Percentiles rank a stretch among this genome's conserved stretches.
Conservation (phyloP, 192 early-diverging fungal genomes). For the Gryganskiella cystojenkinii region DNA sequence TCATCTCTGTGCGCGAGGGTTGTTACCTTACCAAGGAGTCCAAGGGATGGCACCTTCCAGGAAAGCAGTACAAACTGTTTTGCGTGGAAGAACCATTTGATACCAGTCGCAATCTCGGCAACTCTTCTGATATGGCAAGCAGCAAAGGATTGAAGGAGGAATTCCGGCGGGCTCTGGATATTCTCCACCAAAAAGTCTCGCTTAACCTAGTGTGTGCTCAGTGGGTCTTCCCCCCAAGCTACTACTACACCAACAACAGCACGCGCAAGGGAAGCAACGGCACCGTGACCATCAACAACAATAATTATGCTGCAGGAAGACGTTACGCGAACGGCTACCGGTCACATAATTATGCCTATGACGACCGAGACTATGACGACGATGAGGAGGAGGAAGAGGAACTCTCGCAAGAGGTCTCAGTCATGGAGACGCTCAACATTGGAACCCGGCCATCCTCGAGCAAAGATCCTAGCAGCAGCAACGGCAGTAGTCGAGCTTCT, state of each 20-base stretch:
- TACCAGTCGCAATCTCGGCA: constrained; percentile 88
- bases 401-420: constrained; percentile 9
- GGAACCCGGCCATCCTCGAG: constrained; percentile 24
- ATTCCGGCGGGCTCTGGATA: constrained; percentile 76
- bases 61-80: constrained; percentile 72
- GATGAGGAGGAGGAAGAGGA: constrained; percentile 25
- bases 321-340: constrained; percentile 37
- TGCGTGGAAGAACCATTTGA: constrained; percentile 97
- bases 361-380: constrained; percentile 38
- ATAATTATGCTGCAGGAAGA: constrained; percentile 27
- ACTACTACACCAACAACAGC: constrained; percentile 35
- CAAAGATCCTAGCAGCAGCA: constrained; percentile 25
- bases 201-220: constrained; percentile 65
- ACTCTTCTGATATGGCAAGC: constrained; percentile 84
- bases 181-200: constrained; percentile 59
- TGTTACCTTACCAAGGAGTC: constrained; percentile 79
- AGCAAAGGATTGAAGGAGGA: constrained; percentile 86
- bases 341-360: constrained; percentile 26
- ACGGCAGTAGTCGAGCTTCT: background rate
- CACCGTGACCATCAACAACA: constrained; percentile 9
- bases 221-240: constrained; percentile 55
- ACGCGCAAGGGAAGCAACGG: constrained; percentile 9
- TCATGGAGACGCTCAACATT: constrained; percentile 54
- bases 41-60: constrained; percentile 88
- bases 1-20: constrained; percentile 86